Percentiles rank a stretch among this genome's conserved stretches.
Evolutionary conservation across 208 protist genomes (phyloP).

Genomic region (Leishmania turanica): DNA sequence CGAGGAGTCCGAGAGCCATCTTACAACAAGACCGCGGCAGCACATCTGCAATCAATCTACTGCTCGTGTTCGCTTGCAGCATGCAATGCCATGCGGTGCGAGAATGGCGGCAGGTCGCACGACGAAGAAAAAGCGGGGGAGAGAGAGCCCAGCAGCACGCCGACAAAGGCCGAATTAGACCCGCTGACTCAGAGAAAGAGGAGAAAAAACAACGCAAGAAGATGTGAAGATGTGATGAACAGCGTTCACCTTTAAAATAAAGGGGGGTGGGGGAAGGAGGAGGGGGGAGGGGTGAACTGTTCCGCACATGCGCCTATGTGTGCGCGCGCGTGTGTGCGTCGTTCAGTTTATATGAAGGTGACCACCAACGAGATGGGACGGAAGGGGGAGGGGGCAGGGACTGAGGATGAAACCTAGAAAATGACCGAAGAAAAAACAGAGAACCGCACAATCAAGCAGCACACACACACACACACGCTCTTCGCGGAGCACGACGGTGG

Average conservation of each 20-base stretch:
- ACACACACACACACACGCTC: neutral
- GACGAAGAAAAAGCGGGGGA: neutral
- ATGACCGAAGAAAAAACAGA: neutral
- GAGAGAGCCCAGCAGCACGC: neutral
- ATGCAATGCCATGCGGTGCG: neutral
- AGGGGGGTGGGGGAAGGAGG: neutral
- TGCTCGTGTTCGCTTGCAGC: neutral
- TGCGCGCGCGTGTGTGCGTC: no score
- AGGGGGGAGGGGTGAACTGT: neutral
- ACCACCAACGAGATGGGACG: constrained; percentile 3
- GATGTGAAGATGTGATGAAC: no score
- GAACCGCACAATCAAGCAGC: neutral
- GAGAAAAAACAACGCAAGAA: no score
- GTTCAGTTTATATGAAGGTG: neutral
- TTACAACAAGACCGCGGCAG: neutral
- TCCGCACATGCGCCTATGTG: neutral
- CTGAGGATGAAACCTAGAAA: neutral
- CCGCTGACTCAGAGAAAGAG: no score
- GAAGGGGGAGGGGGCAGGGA: neutral
- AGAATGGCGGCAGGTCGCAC: neutral
- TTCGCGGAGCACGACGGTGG: neutral
- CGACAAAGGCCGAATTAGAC: neutral
- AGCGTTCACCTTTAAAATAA: neutral
- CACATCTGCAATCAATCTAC: neutral
- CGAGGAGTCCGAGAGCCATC: neutral